These are phyloP conservation scores for Crassisporium funariophilum DNA, from an alignment of 768 basidiomycete genomes.

Conservation along the genomic window DNA sequence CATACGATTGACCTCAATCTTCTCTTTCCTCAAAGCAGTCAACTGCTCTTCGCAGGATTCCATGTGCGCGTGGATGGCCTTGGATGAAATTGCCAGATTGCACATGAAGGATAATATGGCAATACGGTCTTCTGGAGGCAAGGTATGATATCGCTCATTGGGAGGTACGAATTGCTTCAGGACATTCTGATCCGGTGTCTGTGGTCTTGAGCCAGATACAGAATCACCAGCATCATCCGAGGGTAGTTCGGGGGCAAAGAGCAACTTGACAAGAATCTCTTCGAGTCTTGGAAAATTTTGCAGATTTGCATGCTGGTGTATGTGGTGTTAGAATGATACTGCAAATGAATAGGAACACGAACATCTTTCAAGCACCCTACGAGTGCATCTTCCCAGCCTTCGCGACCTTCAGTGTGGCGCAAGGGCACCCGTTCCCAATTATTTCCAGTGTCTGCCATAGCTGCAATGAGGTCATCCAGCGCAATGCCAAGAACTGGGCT, in stretches of 20 bases:
- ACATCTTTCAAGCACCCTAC: constrained; percentile 90
- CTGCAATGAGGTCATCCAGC: constrained; percentile 62
- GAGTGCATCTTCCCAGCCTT: constrained; percentile 91
- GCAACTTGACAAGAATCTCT: constrained; percentile 67
- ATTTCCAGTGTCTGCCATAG: constrained; percentile 81
- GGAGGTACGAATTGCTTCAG: constrained; percentile 54
- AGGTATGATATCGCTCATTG: constrained; percentile 66
- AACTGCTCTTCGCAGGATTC: constrained; percentile 88
- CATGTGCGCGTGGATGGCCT: constrained; percentile 84
- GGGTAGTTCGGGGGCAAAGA: constrained; percentile 53
- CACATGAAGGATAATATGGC: constrained; percentile 86
- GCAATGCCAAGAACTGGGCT: constrained; percentile 54
- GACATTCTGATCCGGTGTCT: constrained; percentile 43
- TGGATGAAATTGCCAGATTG: constrained; percentile 88
- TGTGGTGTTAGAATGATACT: constrained; percentile 46
- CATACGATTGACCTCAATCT: constrained; percentile 90
- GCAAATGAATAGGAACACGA: constrained; percentile 33
- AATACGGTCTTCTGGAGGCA: constrained; percentile 80
- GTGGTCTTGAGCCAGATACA: constrained; percentile 49
- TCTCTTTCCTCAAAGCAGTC: constrained; percentile 92
- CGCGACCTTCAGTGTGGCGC: constrained; percentile 70
- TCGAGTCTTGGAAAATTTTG: constrained; percentile 74
- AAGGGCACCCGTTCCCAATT: constrained; percentile 84
- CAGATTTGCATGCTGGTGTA: constrained; percentile 76
- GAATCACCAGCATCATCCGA: constrained; percentile 48